Conservation (phyloP, 1,284 basidiomycete species). For the Violaceomyces palustris region DNA sequence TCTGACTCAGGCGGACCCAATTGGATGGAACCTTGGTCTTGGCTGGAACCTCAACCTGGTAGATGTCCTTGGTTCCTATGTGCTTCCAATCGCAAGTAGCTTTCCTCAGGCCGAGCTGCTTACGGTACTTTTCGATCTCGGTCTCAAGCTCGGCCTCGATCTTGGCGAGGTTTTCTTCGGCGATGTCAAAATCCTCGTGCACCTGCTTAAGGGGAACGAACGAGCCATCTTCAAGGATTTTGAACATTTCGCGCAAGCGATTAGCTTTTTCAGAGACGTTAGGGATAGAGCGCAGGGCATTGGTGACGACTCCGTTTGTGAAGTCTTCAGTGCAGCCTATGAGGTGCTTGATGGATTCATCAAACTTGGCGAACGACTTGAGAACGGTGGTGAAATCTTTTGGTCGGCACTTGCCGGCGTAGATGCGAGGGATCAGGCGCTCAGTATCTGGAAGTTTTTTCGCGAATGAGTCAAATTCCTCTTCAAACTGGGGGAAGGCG, state of each 20-base stretch:
- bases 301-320: constrained; percentile 13
- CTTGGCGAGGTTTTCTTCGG: constrained; percentile 26
- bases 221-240: constrained; percentile 40
- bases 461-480: constrained; percentile 40
- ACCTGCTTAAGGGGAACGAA: constrained; percentile 39
- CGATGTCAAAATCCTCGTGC: constrained; percentile 39
- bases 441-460: constrained; percentile 47
- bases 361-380: constrained; percentile 33
- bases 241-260: constrained; percentile 36
- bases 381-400: constrained; percentile 47
- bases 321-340: constrained; percentile 18
- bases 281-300: constrained; percentile 35
- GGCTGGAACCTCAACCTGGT: constrained; percentile 49
- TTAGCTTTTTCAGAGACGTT: constrained; percentile 33
- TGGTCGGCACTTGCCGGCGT: constrained; percentile 47
- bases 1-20: constrained; percentile 46
- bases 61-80: constrained; percentile 51
- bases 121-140: constrained; percentile 30
- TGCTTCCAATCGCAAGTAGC: constrained; percentile 48
- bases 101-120: constrained; percentile 29
- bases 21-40: constrained; percentile 43
- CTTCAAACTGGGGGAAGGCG: constrained; percentile 25
- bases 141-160: constrained; percentile 40
- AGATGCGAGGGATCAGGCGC: constrained; percentile 45
- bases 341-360: constrained; percentile 12